Evolutionary conservation across 495 filamentous ascomycete species (phyloP).

Genomic region (Acidiella bohemica): DNA sequence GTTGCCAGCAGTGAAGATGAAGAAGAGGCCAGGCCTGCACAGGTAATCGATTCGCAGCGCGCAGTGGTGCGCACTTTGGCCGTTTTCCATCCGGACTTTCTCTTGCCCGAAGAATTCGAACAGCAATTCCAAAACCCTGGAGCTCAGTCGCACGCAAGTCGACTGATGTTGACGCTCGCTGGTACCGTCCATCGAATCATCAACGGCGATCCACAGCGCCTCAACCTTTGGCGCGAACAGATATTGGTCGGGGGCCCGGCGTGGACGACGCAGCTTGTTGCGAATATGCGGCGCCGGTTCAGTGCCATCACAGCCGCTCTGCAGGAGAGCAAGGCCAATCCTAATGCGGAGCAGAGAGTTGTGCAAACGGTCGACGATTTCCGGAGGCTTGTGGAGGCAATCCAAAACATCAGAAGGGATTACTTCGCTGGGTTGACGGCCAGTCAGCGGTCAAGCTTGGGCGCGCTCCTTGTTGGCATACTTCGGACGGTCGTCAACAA

Average conservation of each 20-base stretch:
- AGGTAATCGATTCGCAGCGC: not conserved
- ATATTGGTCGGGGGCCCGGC: not conserved
- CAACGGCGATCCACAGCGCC: not conserved
- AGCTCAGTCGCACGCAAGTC: not conserved
- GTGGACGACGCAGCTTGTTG: slow-evolving; percentile 2
- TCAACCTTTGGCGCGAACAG: not conserved
- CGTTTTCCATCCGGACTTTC: not conserved
- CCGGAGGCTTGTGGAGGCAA: not conserved
- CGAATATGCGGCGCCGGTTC: slow-evolving; percentile 1
- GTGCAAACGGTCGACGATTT: slow-evolving; percentile 2
- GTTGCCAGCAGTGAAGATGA: not conserved
- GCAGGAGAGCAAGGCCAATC: not conserved
- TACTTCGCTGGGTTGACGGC: not conserved
- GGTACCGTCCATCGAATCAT: not conserved
- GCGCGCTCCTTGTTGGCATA: slow-evolving; percentile 6
- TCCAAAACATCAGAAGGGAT: slow-evolving; percentile 1
- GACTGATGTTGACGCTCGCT: not conserved
- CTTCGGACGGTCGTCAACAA: slow-evolving; percentile 3
- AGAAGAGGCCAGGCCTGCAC: not conserved
- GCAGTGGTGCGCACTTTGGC: not conserved
- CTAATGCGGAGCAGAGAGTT: not conserved
- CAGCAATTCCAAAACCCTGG: not conserved
- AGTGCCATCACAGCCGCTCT: not conserved
- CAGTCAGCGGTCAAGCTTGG: not conserved
- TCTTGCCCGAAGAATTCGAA: not conserved